Conservation (phyloP, 1,284 basidiomycete genomes). For the Ustilago vetiveriae region DNA sequence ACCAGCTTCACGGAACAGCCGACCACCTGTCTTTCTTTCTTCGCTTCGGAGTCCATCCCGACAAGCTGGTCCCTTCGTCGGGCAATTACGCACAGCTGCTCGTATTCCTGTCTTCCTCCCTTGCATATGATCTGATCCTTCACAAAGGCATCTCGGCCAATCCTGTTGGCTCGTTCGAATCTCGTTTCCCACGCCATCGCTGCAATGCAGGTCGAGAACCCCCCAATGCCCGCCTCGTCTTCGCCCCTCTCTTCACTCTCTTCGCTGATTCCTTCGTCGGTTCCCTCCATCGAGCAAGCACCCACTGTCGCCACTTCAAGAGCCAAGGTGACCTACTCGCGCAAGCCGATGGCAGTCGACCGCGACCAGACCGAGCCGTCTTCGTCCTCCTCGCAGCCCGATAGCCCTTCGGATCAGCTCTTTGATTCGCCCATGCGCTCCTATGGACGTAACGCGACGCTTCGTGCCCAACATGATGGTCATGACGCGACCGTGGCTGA, state of each 20-base stretch:
- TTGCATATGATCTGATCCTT: constrained; percentile 2
- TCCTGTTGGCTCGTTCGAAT: neutral
- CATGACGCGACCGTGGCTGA: constrained; percentile 19
- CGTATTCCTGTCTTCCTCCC: no score
- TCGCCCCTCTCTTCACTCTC: constrained; percentile 16
- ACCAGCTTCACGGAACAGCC: no score
- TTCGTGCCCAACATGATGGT: constrained; percentile 7
- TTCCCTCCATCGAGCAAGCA: constrained; percentile 27
- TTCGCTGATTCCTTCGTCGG: constrained; percentile 38
- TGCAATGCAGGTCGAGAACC: constrained; percentile 31
- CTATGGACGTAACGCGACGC: constrained; percentile 12
- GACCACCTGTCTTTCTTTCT: no score
- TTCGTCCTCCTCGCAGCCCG: constrained; percentile 32
- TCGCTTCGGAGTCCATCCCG: no score
- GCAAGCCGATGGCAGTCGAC: constrained; percentile 15
- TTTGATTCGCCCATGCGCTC: constrained; percentile 42
- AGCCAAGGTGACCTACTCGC: constrained; percentile 41
- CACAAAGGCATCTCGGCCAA: neutral
- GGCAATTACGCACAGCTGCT: no score
- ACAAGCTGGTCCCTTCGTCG: no score
- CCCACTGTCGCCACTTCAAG: constrained; percentile 11
- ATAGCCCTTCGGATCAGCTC: constrained; percentile 22
- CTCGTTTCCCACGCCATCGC: neutral
- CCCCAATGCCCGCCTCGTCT: constrained; percentile 11
- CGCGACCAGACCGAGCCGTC: constrained; percentile 2